Evolutionary conservation across 495 filamentous ascomycete species (phyloP), one percentile per base, ranked within the genome.

Genomic region (Podospora pseudopauciseta): DNA sequence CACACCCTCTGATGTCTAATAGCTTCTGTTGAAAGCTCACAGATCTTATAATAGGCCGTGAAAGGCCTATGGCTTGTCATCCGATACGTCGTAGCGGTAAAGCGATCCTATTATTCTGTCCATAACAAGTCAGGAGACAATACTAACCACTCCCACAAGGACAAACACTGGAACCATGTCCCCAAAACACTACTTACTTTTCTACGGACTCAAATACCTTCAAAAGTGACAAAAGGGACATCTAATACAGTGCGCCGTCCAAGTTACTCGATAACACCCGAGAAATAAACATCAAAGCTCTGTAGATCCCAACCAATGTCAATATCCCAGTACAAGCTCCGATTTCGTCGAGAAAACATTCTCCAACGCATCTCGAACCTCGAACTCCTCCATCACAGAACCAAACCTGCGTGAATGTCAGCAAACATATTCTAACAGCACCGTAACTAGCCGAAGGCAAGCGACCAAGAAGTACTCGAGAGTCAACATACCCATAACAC

Each of bases 341-440:
- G 83, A 76, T 75, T 89, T 90, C 18, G 83, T 82, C 49, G 87
- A 88, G 44, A 94, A 82, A 3, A 93, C 85, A 64, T 85, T 89
- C 71, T 89, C 89, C 63, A 98, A 75, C 32, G 93, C 93, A 80
- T 97, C 95, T 49, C 87, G 82, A 30, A 99, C 88, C 74, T 97
- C 94, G 72, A 95, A 97, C 74, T 97, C 92, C 73, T 97, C 94
- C 73, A 93, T 82, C 23, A 93, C 91, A 23, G 91, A 91, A 20
- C 91, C 91, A 71, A 94, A 94, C 11, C 91, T 93, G 72, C 11
- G 16, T 18, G 11, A 18, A 28, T 32, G 15, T 61, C 18, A 61
- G 59, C 32, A 65, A 32, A 53, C 27, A 49, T 16, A 23, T 1
- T 23, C 23, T 23, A 23, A 23, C 23, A 23, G 39, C 2, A 5